Base-by-base conservation (phyloP, 2,329 filamentous ascomycete species). In the Xylaria sp. region DNA sequence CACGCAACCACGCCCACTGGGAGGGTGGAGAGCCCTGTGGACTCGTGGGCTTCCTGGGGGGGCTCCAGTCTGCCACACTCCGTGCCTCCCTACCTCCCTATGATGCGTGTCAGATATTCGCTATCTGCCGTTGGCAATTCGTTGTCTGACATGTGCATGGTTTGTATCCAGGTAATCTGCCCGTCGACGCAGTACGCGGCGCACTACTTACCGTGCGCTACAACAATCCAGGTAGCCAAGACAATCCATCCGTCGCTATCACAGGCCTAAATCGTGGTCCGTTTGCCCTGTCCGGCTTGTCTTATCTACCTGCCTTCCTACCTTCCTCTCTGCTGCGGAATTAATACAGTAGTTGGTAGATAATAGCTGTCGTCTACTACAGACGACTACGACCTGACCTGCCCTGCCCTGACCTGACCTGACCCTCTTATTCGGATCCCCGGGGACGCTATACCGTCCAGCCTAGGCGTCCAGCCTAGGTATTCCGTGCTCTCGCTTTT, bases 161-260 rank as follows among this genome's bases (percentile, higher is more conserved):
- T 34, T 4, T 34, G 19, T 51, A 35, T 30, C 23, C 8, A 18
- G 11, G 11, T 49, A 19, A 19, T 23, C 47, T 23, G 23, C 8
- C 6, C 19, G 23, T 42, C 37, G 8, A 7, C 37, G 37, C 16
- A 19, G 8, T 49, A 49, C 16, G 37, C 16, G 9, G 8, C 23
- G 23, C 16, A 49, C 47, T 49, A 19, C 49, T 30, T 51, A n/a
- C 49, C 18, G 7, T 47, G 44, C 44, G 16, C 44, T 50, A 54
- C 19, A 19, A 9, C 23, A 5, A 30, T 5, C 23, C 23, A 30
- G 23, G 8, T n/a, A 46, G n/a, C 42, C 8, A 54, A 46, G 52
- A 16, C 16, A 16, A 50, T 50, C 48, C 48, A 55, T 59, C 53
- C 62, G 37, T 42, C 37, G 37, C 57, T 58, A 62, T 60, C 57